These are phyloP conservation scores for Leccinum rimulosum DNA, from an alignment of 768 basidiomycete genomes.

Conservation along the genomic window DNA sequence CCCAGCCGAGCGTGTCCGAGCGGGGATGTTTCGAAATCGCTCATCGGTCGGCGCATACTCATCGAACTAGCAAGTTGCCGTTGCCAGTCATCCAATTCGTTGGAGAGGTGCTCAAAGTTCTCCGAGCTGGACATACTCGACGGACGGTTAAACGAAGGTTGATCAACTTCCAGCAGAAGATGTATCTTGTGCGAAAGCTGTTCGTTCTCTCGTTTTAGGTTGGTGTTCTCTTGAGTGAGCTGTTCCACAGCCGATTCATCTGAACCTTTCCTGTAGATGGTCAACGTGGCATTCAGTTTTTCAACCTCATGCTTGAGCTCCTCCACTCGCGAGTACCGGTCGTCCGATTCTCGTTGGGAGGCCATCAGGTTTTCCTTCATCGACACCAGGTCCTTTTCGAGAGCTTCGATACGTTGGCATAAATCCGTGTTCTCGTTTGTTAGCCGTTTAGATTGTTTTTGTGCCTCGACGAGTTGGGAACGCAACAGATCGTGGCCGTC, in stretches of 20 bases:
- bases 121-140: slow-evolving; percentile 81
- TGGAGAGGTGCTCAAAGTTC: slow-evolving; percentile 78
- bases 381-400: slow-evolving; percentile 73
- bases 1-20: slow-evolving; percentile 56
- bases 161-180: slow-evolving; percentile 83
- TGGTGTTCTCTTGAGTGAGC: slow-evolving; percentile 77
- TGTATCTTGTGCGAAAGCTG: slow-evolving; percentile 90
- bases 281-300: slow-evolving; percentile 67
- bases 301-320: slow-evolving; percentile 82
- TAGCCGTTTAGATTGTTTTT: slow-evolving; percentile 71
- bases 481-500: slow-evolving; percentile 66
- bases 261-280: slow-evolving; percentile 70
- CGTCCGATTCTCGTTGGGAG: slow-evolving; percentile 77
- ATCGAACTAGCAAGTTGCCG: slow-evolving; percentile 79
- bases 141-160: slow-evolving; percentile 66
- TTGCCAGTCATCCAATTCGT: slow-evolving; percentile 84
- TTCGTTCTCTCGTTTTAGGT: slow-evolving; percentile 81
- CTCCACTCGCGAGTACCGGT: slow-evolving; percentile 70
- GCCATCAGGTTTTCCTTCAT: slow-evolving; percentile 67
- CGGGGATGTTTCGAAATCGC: slow-evolving; percentile 65
- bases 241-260: slow-evolving; percentile 79
- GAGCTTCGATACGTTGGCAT: slow-evolving; percentile 62
- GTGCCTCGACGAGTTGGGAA: slow-evolving; percentile 70
- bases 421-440: slow-evolving; percentile 75
- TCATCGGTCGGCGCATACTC: slow-evolving; percentile 67